Conservation (phyloP, 352 stramenopile species). For the Achlya hypogyna region DNA sequence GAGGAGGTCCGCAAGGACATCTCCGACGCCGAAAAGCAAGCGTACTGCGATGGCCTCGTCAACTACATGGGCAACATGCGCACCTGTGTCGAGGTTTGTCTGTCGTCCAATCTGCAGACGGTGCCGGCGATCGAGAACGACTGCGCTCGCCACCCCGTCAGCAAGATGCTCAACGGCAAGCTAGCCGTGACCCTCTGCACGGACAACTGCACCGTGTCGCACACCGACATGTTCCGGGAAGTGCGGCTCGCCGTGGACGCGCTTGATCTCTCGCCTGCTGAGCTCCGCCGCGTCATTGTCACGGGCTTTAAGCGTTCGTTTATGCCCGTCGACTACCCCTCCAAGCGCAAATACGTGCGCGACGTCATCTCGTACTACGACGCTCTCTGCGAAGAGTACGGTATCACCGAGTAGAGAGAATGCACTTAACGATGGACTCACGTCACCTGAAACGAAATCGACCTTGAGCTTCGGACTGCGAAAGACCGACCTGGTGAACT, state of each 20-base stretch:
- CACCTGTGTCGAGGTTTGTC: slow-evolving; percentile 79
- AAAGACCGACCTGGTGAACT: no score
- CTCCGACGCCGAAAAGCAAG: slow-evolving; percentile 33
- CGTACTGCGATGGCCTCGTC: slow-evolving; percentile 73
- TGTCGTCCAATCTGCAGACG: slow-evolving; percentile 84
- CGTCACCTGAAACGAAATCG: no score
- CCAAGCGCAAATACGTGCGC: slow-evolving; percentile 76
- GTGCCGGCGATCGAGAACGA: slow-evolving; percentile 65
- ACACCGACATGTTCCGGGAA: slow-evolving; percentile 78
- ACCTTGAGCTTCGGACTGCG: no score
- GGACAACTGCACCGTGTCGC: slow-evolving; percentile 81
- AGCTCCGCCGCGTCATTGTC: slow-evolving; percentile 67
- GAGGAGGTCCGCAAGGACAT: slow-evolving; percentile 58
- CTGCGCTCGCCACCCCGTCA: slow-evolving; percentile 57
- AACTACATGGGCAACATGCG: slow-evolving; percentile 74
- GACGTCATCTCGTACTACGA: slow-evolving; percentile 84
- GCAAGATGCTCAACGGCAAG: slow-evolving; percentile 75
- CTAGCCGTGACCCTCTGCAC: slow-evolving; percentile 77
- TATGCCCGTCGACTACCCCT: slow-evolving; percentile 64
- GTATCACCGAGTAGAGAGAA: slow-evolving; percentile 37
- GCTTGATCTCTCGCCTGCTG: slow-evolving; percentile 56
- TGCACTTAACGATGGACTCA: no score
- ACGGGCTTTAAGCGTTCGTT: slow-evolving; percentile 82
- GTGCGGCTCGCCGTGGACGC: slow-evolving; percentile 73
- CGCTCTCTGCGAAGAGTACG: slow-evolving; percentile 56